Evolutionary conservation across 257 asterid species (phyloP).

Genomic region (Salvia hispanica): DNA sequence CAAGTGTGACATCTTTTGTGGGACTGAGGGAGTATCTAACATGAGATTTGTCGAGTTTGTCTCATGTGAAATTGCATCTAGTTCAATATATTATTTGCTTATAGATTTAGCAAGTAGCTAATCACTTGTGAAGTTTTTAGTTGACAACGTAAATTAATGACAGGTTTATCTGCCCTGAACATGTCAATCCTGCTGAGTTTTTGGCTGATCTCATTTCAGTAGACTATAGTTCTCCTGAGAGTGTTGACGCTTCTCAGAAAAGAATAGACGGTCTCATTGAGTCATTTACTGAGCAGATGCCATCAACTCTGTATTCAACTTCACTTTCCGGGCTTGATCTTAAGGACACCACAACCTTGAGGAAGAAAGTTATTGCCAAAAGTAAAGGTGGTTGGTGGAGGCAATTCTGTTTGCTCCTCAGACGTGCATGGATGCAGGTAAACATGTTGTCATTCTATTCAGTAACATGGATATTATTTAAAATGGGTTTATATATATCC

Average conservation of each 20-base stretch:
- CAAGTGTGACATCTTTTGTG: too few relatives aligned
- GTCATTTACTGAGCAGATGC: slow-evolving; percentile 67
- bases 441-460: slow-evolving; percentile 14
- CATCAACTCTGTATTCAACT: slow-evolving; percentile 65
- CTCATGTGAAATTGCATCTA: slow-evolving; percentile 18
- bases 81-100: slow-evolving; percentile 3
- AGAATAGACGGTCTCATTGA: slow-evolving; percentile 81
- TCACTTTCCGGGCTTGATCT: slow-evolving; percentile 50
- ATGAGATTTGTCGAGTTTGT: not conserved
- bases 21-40: not conserved
- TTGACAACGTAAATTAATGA: slow-evolving; percentile 31
- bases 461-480: not conserved
- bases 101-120: slow-evolving; percentile 27
- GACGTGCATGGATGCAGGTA: slow-evolving; percentile 99
- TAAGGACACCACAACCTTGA: slow-evolving; percentile 34
- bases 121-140: slow-evolving; percentile 23
- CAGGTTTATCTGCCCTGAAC: slow-evolving; percentile 91
- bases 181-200: slow-evolving; percentile 96
- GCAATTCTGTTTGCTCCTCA: slow-evolving; percentile 81
- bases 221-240: slow-evolving; percentile 81
- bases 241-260: slow-evolving; percentile 74
- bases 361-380: slow-evolving; percentile 47
- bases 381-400: slow-evolving; percentile 84
- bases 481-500: slow-evolving; percentile 7
- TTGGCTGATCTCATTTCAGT: slow-evolving; percentile 97